Evolutionary conservation across 371 early-diverging fungal species (phyloP).

Genomic region (Batkoa obscura): DNA sequence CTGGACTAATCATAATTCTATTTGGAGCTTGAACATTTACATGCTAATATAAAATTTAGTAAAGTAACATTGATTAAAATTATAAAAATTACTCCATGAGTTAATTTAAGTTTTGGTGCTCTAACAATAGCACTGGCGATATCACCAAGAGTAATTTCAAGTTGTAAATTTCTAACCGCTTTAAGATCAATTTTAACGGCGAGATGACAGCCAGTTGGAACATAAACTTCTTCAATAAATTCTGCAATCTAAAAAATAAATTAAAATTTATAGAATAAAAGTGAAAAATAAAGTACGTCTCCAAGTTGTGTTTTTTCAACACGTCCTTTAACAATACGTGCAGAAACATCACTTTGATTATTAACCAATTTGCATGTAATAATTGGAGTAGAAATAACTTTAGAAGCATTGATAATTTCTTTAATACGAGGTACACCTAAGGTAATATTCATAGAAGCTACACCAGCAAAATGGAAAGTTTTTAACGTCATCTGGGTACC

Average conservation of each 20-base stretch:
- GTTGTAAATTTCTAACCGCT: constrained; percentile 43
- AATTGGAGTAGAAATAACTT: constrained; percentile 88
- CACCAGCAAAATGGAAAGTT: constrained; percentile 99
- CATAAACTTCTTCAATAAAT: constrained; percentile 80
- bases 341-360: constrained; percentile 43
- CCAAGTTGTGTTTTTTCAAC: constrained; percentile 77
- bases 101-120: constrained; percentile 72
- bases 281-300: too few species aligned
- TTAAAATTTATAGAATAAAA: too few species aligned
- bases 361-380: constrained; percentile 64
- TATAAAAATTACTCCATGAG: constrained; percentile 23
- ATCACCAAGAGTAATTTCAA: constrained; percentile 59
- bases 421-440: constrained; percentile 99
- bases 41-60: constrained; percentile 19
- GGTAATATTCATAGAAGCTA: constrained; percentile 97
- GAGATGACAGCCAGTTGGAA: constrained; percentile 50
- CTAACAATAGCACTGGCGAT: constrained; percentile 59
- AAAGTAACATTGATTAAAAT: not conserved
- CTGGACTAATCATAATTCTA: constrained; percentile 50
- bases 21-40: constrained; percentile 54
- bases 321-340: constrained; percentile 88
- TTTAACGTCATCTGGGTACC: constrained; percentile 99
- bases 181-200: constrained; percentile 62
- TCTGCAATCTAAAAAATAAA: too few species aligned
- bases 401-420: constrained; percentile 88